A percentile compares a stretch with the other conserved stretches of the same genome.
phyloP scores from a whole-genome alignment of 2,329 filamentous ascomycete species.

The Curvularia sp. region DNA sequence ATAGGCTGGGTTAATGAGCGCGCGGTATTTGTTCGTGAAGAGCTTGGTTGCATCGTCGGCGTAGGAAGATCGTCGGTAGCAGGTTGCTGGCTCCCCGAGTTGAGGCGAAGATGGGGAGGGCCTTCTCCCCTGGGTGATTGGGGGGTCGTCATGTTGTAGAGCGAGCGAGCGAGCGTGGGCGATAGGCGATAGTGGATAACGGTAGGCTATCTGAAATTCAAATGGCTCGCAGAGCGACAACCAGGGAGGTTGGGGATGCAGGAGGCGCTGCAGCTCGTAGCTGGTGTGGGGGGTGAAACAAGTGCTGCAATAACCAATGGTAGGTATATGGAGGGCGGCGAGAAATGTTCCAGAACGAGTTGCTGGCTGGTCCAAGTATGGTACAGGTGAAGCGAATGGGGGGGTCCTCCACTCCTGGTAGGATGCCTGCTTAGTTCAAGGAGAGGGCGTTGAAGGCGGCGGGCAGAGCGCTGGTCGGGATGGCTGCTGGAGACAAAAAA shows the following conservation, averaged over 20 bases:
- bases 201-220: conserved; percentile 26
- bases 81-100: conserved; percentile 64
- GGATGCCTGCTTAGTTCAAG: neutral
- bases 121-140: conserved; percentile 43
- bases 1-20: conserved; percentile 54
- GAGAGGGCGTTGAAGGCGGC: conserved; percentile 6
- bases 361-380: conserved; percentile 27
- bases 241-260: conserved; percentile 5
- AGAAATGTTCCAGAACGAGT: conserved; percentile 27
- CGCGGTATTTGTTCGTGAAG: conserved; percentile 51
- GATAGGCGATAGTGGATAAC: conserved; percentile 22
- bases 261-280: conserved; percentile 3
- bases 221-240: conserved; percentile 25
- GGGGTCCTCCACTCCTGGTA: conserved; percentile 15
- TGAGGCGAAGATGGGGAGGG: conserved; percentile 68
- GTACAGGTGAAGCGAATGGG: conserved; percentile 19
- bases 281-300: conserved; percentile 23
- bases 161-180: conserved; percentile 38
- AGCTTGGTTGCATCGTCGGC: conserved; percentile 44
- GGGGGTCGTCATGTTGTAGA: conserved; percentile 30
- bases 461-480: conserved; percentile 30
- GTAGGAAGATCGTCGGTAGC: conserved; percentile 48
- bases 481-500: conserved; percentile 25
- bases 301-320: conserved; percentile 41
- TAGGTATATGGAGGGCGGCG: conserved; percentile 30